phyloP scores from a whole-genome alignment of 1,284 basidiomycete genomes.

The Boletellus deceptivus region DNA sequence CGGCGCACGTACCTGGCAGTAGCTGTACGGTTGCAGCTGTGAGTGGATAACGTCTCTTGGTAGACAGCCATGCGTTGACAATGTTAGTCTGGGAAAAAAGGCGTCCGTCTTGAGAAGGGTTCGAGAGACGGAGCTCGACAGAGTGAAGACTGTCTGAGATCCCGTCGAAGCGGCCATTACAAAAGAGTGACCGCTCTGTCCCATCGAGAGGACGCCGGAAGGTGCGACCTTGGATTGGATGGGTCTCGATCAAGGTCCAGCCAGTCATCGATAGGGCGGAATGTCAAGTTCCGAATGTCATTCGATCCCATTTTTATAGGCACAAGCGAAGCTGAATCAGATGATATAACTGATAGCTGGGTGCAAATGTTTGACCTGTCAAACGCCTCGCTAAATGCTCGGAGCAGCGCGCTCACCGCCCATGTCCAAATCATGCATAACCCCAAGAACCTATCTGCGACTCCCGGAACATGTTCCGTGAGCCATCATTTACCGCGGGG shows the following conservation, averaged over 20 bases:
- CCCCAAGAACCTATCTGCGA: no score
- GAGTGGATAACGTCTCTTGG: background rate
- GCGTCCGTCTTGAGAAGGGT: background rate
- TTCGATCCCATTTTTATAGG: no score
- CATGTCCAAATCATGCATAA: no score
- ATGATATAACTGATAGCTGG: no score
- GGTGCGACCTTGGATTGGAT: conserved; percentile 8
- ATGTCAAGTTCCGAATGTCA: no score
- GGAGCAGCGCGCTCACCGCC: no score
- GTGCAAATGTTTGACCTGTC: no score
- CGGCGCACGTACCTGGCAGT: background rate
- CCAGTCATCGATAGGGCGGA: background rate
- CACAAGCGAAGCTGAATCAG: no score
- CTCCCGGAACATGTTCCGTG: no score
- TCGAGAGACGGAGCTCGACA: background rate
- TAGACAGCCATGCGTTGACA: background rate
- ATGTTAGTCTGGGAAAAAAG: background rate
- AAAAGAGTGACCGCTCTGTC: conserved; percentile 11
- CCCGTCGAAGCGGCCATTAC: conserved; percentile 1
- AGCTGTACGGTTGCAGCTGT: background rate
- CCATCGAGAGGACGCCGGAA: conserved; percentile 6
- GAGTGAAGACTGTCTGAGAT: background rate
- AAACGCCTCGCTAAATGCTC: no score
- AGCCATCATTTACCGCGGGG: no score
- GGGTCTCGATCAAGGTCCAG: no score